A percentile compares a stretch with the other conserved stretches of the same genome.
These are phyloP conservation scores for Candida verbasci DNA, from an alignment of 805 yeast species.

Conservation along the genomic window DNA sequence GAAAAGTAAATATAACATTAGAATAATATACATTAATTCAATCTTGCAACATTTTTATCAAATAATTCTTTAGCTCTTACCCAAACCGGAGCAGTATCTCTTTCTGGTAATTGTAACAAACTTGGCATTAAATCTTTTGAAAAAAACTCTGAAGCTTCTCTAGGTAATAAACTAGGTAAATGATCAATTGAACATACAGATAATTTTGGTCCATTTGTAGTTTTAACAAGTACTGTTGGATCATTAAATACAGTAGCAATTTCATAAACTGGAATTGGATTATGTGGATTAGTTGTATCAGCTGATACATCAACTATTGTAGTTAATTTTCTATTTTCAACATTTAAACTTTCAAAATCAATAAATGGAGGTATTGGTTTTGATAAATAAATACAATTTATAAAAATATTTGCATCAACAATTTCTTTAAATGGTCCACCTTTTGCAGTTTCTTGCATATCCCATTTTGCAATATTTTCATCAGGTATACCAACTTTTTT, in stretches of 20 bases:
- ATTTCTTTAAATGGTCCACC: constrained; percentile 98
- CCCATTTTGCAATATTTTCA: constrained; percentile 85
- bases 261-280: constrained; percentile 92
- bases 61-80: constrained; percentile 78
- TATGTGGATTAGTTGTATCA: constrained; percentile 97
- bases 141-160: constrained; percentile 94
- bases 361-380: constrained; percentile 92
- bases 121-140: constrained; percentile 86
- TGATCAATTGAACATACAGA: constrained; percentile 96
- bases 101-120: constrained; percentile 74
- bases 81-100: constrained; percentile 89
- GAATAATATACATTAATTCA: constrained; percentile 41
- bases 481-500: constrained; percentile 85
- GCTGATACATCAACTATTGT: constrained; percentile 97
- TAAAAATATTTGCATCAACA: constrained; percentile 79
- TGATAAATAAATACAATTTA: constrained; percentile 94
- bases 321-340: constrained; percentile 67
- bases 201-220: constrained; percentile 76
- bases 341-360: constrained; percentile 62
- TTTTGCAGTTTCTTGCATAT: constrained; percentile 89
- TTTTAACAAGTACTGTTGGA: constrained; percentile 84
- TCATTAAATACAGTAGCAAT: constrained; percentile 86
- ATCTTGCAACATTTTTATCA: constrained; percentile 78
- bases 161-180: constrained; percentile 89
- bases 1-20: constrained; percentile 47